Percentiles rank a stretch among this genome's conserved stretches.
phyloP scores from a whole-genome alignment of 208 protist genomes.

The Trypanosoma avium region DNA sequence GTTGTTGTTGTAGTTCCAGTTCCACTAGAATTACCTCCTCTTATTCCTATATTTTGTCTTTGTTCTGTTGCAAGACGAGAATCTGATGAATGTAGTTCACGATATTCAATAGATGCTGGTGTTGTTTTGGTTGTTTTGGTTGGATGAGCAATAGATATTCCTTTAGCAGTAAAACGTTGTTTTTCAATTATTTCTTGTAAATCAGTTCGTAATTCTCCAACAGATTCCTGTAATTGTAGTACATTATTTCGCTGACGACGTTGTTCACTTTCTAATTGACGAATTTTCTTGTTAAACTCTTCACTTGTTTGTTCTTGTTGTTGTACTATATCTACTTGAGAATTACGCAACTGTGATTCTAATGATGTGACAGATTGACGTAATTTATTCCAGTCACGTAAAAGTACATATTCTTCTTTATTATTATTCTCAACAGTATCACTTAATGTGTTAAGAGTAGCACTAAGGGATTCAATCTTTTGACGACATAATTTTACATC shows the following conservation, averaged over 20 bases:
- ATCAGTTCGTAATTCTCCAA: background rate
- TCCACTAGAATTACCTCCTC: too few relatives aligned
- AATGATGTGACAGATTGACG: slow-evolving; percentile 9
- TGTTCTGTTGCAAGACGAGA: background rate
- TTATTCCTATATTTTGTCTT: too few relatives aligned
- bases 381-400: slow-evolving; percentile 9
- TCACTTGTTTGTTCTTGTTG: slow-evolving; percentile 11
- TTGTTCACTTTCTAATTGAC: slow-evolving; percentile 6
- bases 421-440: slow-evolving; percentile 1
- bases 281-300: background rate
- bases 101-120: background rate
- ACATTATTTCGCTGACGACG: background rate
- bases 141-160: background rate
- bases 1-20: background rate
- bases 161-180: background rate
- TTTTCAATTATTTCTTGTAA: background rate
- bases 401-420: slow-evolving; percentile 4
- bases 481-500: slow-evolving; percentile 6
- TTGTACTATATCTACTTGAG: background rate
- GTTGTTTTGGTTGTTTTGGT: background rate
- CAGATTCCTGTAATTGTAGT: background rate
- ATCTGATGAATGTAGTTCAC: background rate
- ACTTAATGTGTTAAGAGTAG: slow-evolving; percentile 1
- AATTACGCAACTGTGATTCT: slow-evolving; percentile 13
- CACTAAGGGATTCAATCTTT: slow-evolving; percentile 14